Evolutionary conservation across 192 early-diverging fungal genomes (phyloP), one percentile per base, ranked within the genome.

Genomic region (Coemansia sp.): DNA sequence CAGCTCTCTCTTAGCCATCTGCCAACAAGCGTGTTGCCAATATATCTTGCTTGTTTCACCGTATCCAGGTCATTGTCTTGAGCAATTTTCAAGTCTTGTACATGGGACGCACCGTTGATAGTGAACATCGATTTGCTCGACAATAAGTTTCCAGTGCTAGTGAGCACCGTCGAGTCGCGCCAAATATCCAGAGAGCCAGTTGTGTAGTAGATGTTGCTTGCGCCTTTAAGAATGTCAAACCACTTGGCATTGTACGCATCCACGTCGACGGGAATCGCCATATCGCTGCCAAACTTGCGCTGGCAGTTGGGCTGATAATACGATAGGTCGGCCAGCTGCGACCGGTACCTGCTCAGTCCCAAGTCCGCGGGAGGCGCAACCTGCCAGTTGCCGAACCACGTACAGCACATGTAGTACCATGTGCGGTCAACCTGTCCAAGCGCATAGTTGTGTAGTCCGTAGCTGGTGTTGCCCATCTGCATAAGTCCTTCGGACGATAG

Each of bases 371-470:
- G 60, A 20, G 75, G 66, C 16, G 66, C 66, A 5, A 61, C 63
- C 54, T 83, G 85, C 54, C 81, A 83, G 69, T 84, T 85, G 7
- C 83, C 87, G 37, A 84, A 81, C 70, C 87, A 84, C 32, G 72
- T 76, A 56, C 87, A 89, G 26, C 69, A 73, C 58, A 85, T 84
- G 70, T 82, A 89, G 34, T 75, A 73, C 81, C 81, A 83, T 59
- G 65, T 49, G 44, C 55, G 71, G 51, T 71, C 46, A 16, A 48
- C 21, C 20, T 79, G 76, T 28, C 48, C 63, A 26, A 79, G 47
- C 18, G 60, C 50, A 11, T 67, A 65, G 40, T 79, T 53, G 57
- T 65, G 49, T 14, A 71, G 26, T 10, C 54, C 62, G 9, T 62
- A 58, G 42, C 52, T 64, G 16, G 69, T 68, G 53, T 79, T 52